Conservation (phyloP, 176 grass and related monocot genomes). For the Bromus sterilis region DNA sequence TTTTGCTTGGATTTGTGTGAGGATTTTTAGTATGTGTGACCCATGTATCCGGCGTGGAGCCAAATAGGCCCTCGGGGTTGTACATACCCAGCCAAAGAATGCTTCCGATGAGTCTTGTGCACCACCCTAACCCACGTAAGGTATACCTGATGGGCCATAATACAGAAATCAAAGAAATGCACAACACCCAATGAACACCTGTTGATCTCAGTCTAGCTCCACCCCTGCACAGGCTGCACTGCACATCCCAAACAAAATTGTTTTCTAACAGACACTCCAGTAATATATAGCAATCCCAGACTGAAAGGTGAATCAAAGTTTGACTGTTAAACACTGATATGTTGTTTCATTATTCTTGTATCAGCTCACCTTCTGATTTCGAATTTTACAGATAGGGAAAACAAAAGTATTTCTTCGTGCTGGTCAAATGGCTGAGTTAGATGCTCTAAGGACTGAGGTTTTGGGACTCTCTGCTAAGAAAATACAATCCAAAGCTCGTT, state of each 20-base stretch:
- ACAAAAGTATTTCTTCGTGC: conserved; percentile 94
- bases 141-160: no score
- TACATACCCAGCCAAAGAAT: no score
- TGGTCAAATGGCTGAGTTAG: conserved; percentile 98
- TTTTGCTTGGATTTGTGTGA: neutral
- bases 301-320: neutral
- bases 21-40: neutral
- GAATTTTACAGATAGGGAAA: conserved; percentile 77
- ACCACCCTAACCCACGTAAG: no score
- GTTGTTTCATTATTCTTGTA: neutral
- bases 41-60: neutral
- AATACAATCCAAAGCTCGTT: conserved; percentile 83
- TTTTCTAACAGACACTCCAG: conserved; percentile 1
- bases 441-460: conserved; percentile 90
- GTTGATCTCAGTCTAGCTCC: no score
- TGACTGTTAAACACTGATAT: neutral
- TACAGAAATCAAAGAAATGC: no score
- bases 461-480: conserved; percentile 73
- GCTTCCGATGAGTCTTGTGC: no score
- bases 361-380: conserved; percentile 19
- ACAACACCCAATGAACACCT: no score
- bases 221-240: neutral
- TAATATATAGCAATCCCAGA: neutral
- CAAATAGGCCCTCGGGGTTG: no score
- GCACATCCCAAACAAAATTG: neutral